Percentiles rank a stretch among this genome's conserved stretches.
These are phyloP conservation scores for Cystobasidium ongulense DNA, from an alignment of 768 basidiomycete species.

Conservation along the genomic window DNA sequence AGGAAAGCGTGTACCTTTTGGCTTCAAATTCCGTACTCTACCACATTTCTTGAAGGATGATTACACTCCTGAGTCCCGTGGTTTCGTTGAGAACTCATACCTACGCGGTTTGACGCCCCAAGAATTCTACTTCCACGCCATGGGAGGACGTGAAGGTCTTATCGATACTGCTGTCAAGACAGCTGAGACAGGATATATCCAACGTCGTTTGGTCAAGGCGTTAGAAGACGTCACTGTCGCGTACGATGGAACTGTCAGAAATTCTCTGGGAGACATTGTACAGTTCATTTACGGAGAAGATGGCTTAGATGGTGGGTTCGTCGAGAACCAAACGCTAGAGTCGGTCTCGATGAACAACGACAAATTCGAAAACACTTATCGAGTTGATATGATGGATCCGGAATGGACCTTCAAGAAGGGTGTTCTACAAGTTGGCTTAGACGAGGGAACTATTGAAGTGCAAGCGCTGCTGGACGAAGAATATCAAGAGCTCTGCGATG, in stretches of 20 bases:
- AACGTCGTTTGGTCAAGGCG: slow-evolving; percentile 94
- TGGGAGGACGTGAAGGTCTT: slow-evolving; percentile 98
- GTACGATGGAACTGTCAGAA: slow-evolving; percentile 95
- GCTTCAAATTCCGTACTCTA: slow-evolving; percentile 89
- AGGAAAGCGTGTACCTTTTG: slow-evolving; percentile 95
- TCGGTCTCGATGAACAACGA: slow-evolving; percentile 71
- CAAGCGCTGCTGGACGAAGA: slow-evolving; percentile 79
- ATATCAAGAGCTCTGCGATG: slow-evolving; percentile 57
- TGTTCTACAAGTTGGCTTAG: slow-evolving; percentile 76
- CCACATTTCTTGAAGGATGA: slow-evolving; percentile 99
- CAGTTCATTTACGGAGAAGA: slow-evolving; percentile 98
- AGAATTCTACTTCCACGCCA: slow-evolving; percentile 99
- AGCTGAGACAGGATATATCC: slow-evolving; percentile 98
- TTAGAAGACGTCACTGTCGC: slow-evolving; percentile 94
- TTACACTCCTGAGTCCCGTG: slow-evolving; percentile 92
- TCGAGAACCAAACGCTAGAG: slow-evolving; percentile 89
- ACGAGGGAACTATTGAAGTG: slow-evolving; percentile 70
- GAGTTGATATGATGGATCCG: slow-evolving; percentile 79
- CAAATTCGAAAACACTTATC: slow-evolving; percentile 82
- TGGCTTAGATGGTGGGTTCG: slow-evolving; percentile 96
- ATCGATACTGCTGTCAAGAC: slow-evolving; percentile 99
- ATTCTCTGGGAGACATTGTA: slow-evolving; percentile 89
- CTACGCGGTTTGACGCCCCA: slow-evolving; percentile 91
- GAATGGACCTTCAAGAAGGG: slow-evolving; percentile 69
- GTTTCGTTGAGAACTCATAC: slow-evolving; percentile 98